Evolutionary conservation across 768 basidiomycete genomes (phyloP).

Genomic region (Rhizopogon vinicolor): DNA sequence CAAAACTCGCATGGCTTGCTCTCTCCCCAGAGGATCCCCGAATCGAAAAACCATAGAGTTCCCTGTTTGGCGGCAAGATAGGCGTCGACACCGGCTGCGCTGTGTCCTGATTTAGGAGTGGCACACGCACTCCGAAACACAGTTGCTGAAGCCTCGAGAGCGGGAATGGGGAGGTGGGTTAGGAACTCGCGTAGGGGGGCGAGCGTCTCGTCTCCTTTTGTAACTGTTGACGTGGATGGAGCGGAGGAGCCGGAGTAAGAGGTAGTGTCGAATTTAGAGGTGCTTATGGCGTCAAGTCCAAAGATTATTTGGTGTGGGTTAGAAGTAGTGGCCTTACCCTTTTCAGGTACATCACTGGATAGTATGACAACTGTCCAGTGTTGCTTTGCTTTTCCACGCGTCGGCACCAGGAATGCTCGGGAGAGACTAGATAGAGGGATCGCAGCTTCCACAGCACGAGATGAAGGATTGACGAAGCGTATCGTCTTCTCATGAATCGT

Average conservation of each 20-base stretch:
- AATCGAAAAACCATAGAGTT: slow-evolving; percentile 65
- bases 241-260: slow-evolving; percentile 24
- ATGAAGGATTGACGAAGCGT: slow-evolving; percentile 46
- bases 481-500: slow-evolving; percentile 48
- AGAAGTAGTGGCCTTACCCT: slow-evolving; percentile 32
- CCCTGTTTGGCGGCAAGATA: slow-evolving; percentile 70
- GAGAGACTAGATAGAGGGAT: slow-evolving; percentile 46
- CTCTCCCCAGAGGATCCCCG: slow-evolving; percentile 71
- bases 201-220: slow-evolving; percentile 54
- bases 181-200: slow-evolving; percentile 49
- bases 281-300: slow-evolving; percentile 57
- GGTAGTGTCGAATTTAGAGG: slow-evolving; percentile 42
- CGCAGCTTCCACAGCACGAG: slow-evolving; percentile 44
- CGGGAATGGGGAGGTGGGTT: slow-evolving; percentile 36
- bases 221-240: slow-evolving; percentile 23
- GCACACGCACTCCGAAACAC: slow-evolving; percentile 55
- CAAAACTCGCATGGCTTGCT: slow-evolving; percentile 78
- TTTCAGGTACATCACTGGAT: slow-evolving; percentile 48
- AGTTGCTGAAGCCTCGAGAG: slow-evolving; percentile 43
- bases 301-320: slow-evolving; percentile 58
- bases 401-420: slow-evolving; percentile 70
- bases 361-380: slow-evolving; percentile 73
- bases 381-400: slow-evolving; percentile 63
- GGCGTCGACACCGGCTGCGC: slow-evolving; percentile 62
- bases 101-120: slow-evolving; percentile 27